Conservation (phyloP, 140 eudicot genomes). For the Senecio squalidus region DNA sequence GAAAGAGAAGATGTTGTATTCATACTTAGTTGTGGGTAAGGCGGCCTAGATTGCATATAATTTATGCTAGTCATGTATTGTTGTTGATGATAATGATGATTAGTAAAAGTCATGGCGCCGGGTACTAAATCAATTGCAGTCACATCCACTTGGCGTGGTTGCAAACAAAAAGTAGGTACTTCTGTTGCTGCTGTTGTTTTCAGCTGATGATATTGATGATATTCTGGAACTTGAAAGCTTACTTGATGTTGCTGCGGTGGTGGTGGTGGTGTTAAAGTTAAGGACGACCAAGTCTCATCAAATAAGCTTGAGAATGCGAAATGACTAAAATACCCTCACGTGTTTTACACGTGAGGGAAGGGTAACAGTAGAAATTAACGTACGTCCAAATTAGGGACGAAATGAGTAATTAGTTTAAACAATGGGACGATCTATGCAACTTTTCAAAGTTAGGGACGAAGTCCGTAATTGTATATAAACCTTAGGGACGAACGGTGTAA, state of each 20-base stretch:
- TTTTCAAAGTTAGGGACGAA: no score
- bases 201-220: background rate
- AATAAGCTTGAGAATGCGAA: no score
- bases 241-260: background rate
- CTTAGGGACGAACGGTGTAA: no score
- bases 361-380: no score
- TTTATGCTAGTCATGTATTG: background rate
- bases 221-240: slow-evolving; percentile 18
- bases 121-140: slow-evolving; percentile 1
- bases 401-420: no score
- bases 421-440: no score
- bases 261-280: background rate
- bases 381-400: no score
- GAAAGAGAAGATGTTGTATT: slow-evolving; percentile 11
- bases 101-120: background rate
- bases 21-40: slow-evolving; percentile 8
- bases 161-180: slow-evolving; percentile 13
- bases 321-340: no score
- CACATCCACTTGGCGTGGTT: background rate
- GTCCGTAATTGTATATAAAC: no score
- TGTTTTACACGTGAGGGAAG: no score
- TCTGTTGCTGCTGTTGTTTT: slow-evolving; percentile 11
- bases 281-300: slow-evolving; percentile 7
- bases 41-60: slow-evolving; percentile 30
- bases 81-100: slow-evolving; percentile 20